Conservation (phyloP, 2,329 filamentous ascomycete species). For the Aspergillus caelatus region DNA sequence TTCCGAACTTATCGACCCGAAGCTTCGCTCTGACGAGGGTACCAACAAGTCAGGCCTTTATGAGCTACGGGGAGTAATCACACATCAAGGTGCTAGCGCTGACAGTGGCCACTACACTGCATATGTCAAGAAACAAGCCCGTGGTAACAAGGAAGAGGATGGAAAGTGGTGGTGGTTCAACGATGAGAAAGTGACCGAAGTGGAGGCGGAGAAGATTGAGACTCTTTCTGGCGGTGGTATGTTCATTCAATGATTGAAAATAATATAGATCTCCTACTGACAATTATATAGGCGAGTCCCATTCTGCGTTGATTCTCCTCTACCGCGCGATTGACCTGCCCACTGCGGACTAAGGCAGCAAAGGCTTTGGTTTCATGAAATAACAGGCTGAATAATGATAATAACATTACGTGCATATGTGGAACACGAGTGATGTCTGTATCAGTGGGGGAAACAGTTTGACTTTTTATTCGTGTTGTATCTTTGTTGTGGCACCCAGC, state of each 20-base stretch:
- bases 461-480: neutral
- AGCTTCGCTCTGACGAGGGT: constrained; percentile 74
- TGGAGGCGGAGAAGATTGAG: constrained; percentile 87
- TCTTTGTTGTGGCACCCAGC: neutral
- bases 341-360: constrained; percentile 36
- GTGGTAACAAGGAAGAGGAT: constrained; percentile 75
- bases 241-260: constrained; percentile 27
- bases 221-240: constrained; percentile 82
- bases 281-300: constrained; percentile 47
- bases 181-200: constrained; percentile 94
- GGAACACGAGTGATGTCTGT: constrained; percentile 3
- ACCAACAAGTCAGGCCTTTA: constrained; percentile 94
- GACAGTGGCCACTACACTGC: constrained; percentile 98
- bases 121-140: constrained; percentile 91
- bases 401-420: constrained; percentile 7
- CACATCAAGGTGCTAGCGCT: constrained; percentile 93
- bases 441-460: neutral
- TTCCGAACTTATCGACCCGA: constrained; percentile 72
- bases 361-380: neutral
- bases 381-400: neutral
- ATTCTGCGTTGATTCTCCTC: constrained; percentile 54
- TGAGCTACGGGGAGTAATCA: constrained; percentile 90
- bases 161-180: constrained; percentile 99
- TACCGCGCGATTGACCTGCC: constrained; percentile 55
- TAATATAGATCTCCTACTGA: constrained; percentile 20